Base-by-base conservation (phyloP, 2,329 filamentous ascomycete genomes). In the Pseudogymnoascus sp. region DNA sequence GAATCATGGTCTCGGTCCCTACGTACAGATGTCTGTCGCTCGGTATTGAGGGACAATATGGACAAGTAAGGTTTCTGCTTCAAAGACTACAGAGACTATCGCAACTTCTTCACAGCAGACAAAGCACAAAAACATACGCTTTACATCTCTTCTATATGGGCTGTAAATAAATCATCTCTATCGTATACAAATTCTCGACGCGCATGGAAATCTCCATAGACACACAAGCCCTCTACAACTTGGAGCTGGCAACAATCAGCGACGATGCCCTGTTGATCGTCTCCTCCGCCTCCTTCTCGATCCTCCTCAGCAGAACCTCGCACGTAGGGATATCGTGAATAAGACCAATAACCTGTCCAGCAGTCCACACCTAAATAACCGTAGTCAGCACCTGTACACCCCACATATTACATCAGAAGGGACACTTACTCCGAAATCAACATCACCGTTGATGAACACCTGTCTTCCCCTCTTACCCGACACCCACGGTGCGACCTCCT, bases 371-470 rank as follows among this genome's bases (percentile, higher is more conserved):
- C 89, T 93, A 68, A 61, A 4, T 6, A 60, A 36, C 38, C 2
- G 33, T 54, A 35, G 57, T 65, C 14, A 67, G 63, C 37, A 65
- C 43, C 4, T 25, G 41, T 62, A 30, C 11, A 11, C 37, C 20
- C 14, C 38, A 33, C 8, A 39, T 58, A 30, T 18, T 16, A n/a
- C 47, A 43, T 18, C 60, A 54, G 64, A 28, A 20, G 39, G 61
- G 47, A 18, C 18, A 85, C 87, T 79, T 81, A 92, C 92, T 60
- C 94, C 94, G 72, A 85, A 90, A 70, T 99, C 89, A 60, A 89
- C 84, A 72, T 99, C 94, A 16, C 94, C 94, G 64, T 92, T 96
- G 66, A 92, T 72, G 75, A 97, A 97, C 5, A 97, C 94, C 78
- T 97, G 83, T 64, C 90, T 83, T 33, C 94, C 94, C 65, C 94